phyloP scores from a whole-genome alignment of 164 flowering plant species.

The Taxillus chinensis region DNA sequence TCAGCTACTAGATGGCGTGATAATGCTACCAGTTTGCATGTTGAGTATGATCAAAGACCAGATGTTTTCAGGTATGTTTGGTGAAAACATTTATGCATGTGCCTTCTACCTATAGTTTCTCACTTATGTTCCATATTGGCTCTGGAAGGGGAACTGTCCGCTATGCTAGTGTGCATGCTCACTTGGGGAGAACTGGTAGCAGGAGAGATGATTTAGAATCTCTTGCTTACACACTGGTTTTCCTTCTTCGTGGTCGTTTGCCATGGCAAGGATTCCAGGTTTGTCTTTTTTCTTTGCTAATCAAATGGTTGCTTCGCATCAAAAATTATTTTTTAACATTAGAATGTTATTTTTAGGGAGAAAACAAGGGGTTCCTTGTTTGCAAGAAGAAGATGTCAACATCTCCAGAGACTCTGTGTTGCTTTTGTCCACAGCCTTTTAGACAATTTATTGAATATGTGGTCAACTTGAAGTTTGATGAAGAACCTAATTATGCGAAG shows the following conservation, averaged over 20 bases:
- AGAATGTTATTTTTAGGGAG: conserved; percentile 32
- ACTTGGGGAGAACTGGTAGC: conserved; percentile 52
- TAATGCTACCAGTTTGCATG: conserved; percentile 35
- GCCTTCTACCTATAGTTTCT: background rate
- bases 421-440: conserved; percentile 49
- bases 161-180: conserved; percentile 69
- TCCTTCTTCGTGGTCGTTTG: conserved; percentile 51
- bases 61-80: conserved; percentile 55
- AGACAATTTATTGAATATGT: conserved; percentile 48
- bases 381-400: conserved; percentile 69
- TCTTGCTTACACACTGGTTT: conserved; percentile 58
- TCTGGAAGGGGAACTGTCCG: conserved; percentile 54
- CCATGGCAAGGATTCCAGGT: conserved; percentile 80
- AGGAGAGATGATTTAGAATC: conserved; percentile 71
- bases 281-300: background rate
- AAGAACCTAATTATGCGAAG: conserved; percentile 59
- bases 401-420: conserved; percentile 46
- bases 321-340: background rate
- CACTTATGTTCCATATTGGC: background rate
- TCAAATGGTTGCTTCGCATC: background rate
- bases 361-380: conserved; percentile 58
- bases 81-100: too few species aligned
- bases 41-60: conserved; percentile 67
- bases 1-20: conserved; percentile 56
- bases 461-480: conserved; percentile 58